A percentile compares a stretch with the other conserved stretches of the same genome.
Evolutionary conservation across 768 basidiomycete genomes (phyloP).

Genomic region (Lactarius deliciosus): DNA sequence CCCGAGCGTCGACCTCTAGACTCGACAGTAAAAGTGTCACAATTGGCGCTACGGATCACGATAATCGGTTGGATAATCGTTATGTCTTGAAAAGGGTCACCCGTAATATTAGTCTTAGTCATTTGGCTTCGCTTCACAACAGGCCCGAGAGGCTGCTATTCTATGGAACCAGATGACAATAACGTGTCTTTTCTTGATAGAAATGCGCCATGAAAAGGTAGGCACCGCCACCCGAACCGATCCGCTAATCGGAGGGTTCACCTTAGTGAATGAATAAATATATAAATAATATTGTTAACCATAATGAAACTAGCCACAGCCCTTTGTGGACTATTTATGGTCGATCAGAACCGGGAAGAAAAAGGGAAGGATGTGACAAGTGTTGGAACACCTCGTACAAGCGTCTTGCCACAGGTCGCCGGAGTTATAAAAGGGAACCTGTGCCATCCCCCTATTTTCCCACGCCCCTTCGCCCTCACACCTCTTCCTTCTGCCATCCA

Average conservation of each 20-base stretch:
- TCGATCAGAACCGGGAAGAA: slow-evolving; percentile 5
- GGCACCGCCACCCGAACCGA: not conserved
- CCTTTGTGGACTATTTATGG: not conserved
- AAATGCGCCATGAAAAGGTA: not conserved
- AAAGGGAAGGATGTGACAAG: slow-evolving; percentile 10
- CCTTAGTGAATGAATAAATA: not conserved
- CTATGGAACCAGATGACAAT: not conserved
- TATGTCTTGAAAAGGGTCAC: not conserved
- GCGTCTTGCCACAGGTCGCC: slow-evolving; percentile 26
- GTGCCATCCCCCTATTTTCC: slow-evolving; percentile 30
- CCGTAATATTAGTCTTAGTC: not conserved
- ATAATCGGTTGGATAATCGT: slow-evolving; percentile 1
- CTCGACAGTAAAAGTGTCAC: not conserved
- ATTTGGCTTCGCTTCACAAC: not conserved
- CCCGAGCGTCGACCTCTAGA: not conserved
- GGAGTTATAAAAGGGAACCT: slow-evolving; percentile 30
- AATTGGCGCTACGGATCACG: not conserved
- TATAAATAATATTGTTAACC: not conserved
- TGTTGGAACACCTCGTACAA: slow-evolving; percentile 6
- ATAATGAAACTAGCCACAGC: not conserved
- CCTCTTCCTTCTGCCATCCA: slow-evolving; percentile 30
- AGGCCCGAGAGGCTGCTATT: not conserved
- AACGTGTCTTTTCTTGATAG: not conserved
- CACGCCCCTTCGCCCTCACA: slow-evolving; percentile 33
- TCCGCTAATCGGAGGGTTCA: not conserved